A percentile compares a stretch with the other conserved stretches of the same genome.
Conservation (phyloP, 2,329 filamentous ascomycete genomes). For the Cadophora luteo-olivacea region DNA sequence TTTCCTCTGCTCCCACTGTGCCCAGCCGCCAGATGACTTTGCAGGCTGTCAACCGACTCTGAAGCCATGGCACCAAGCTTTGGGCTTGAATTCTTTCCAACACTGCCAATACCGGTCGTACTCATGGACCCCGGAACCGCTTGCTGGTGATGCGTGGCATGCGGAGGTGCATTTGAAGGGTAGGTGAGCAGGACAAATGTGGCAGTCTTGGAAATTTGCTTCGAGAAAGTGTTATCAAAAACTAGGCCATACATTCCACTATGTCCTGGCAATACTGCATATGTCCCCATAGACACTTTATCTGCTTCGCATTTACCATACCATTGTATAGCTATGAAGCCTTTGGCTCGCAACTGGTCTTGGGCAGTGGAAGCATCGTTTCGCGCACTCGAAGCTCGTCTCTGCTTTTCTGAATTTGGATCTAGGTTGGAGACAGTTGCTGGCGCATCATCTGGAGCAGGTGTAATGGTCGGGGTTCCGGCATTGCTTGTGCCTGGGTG, state of each 20-base stretch:
- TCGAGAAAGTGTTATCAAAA: slow-evolving; percentile 99
- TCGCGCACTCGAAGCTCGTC: slow-evolving; percentile 52
- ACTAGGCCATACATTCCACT: slow-evolving; percentile 95
- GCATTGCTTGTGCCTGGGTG: slow-evolving; percentile 71
- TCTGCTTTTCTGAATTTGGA: slow-evolving; percentile 34
- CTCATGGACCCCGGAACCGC: slow-evolving; percentile 52
- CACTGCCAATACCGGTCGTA: slow-evolving; percentile 51
- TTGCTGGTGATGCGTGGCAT: slow-evolving; percentile 73
- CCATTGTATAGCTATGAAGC: slow-evolving; percentile 80
- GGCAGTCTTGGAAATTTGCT: slow-evolving; percentile 90
- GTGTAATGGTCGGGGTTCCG: slow-evolving; percentile 34
- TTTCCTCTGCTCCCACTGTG: slow-evolving; percentile 48
- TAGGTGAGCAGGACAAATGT: slow-evolving; percentile 96
- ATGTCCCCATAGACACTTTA: slow-evolving; percentile 89
- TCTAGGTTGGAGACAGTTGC: slow-evolving; percentile 38
- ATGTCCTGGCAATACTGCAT: slow-evolving; percentile 75
- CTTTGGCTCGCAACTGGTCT: slow-evolving; percentile 68
- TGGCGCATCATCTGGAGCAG: slow-evolving; percentile 35
- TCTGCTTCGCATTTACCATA: slow-evolving; percentile 95
- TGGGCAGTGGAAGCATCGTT: slow-evolving; percentile 67
- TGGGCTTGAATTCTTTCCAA: slow-evolving; percentile 56
- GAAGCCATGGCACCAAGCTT: slow-evolving; percentile 53
- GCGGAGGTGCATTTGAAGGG: slow-evolving; percentile 80
- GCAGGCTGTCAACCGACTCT: slow-evolving; percentile 66
- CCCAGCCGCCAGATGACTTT: slow-evolving; percentile 52